Base-by-base conservation (phyloP, 768 basidiomycete genomes). In the Tremella fuciformis region DNA sequence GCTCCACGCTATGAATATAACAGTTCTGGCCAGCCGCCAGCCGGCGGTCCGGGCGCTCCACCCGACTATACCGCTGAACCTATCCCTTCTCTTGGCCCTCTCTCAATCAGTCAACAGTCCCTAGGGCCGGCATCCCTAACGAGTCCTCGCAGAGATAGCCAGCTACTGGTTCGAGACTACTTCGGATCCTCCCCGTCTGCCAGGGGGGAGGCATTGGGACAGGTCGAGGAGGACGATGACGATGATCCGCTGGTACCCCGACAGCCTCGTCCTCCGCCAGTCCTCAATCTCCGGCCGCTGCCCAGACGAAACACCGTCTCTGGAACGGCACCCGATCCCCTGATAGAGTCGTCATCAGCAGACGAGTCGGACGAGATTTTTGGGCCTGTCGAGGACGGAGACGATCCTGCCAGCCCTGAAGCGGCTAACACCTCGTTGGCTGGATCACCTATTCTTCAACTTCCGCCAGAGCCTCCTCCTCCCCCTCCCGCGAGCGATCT, bases 231-330 rank as follows among this genome's bases (percentile, higher is more conserved):
- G 16, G 57, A 60, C 15, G 64, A 69, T 42, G 68, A 64, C 13
- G 68, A 70, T 61, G 68, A 70, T 53, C 68, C 68, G 19, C 56
- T 70, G 11, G 48, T 61, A 1, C 68, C 68, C 25, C 59, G 68
- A n/a, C 53, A 46, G 6, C n/a, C 56, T 8, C 42, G 57, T 13
- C 56, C 19, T 37, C 19, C 24, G 18, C 56, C 58, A 37, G 24
- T 34, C n/a, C 42, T 47, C 16, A 57, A 47, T n/a, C 44, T 57
- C 11, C 38, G 53, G 6, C 63, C 58, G 24, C 54, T 59, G 41
- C 26, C 48, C 24, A 52, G 40, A 46, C 57, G 47, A 55, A 58
- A 26, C 48, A 52, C 22, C 9, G 6, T 22, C 6, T 3, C 15
- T 15, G 26, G 48, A 2, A 21, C 48, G 21, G 24, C 48, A 18